Base-by-base conservation (phyloP, 2,329 filamentous ascomycete species). In the Pseudogymnoascus sp. region DNA sequence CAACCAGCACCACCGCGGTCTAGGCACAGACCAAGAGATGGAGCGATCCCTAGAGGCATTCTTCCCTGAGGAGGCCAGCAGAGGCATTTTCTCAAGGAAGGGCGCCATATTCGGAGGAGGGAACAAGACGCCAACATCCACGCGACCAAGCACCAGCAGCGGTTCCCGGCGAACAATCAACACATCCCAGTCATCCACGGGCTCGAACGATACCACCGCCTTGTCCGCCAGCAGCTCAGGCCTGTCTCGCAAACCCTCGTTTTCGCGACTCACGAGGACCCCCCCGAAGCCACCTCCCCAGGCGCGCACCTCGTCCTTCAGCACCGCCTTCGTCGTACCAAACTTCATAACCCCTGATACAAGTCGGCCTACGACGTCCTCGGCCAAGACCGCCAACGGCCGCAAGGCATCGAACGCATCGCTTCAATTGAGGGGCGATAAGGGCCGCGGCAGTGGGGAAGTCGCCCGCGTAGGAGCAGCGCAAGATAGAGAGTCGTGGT, bases 171-270 rank as follows among this genome's bases (percentile, higher is more conserved):
- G 48, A 61, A 61, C 39, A 60, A 27, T 36, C 58, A 40, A 42
- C 62, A 27, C 61, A 63, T 15, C 63, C 64, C 40, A 67, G 62
- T 63, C 67, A 71, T 35, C 65, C 64, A 52, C 35, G 52, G 25
- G 39, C 42, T 31, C 61, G 13, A 35, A 15, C 13, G 62, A 63
- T 9, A 63, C 61, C 36, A 62, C 62, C 45, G 61, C 64, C 5
- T 61, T 61, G 33, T 64, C 59, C 9, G 64, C 72, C 77, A 81
- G 71, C 79, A 80, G 67, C 77, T 80, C 74, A 79, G 80, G 67
- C 71, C 81, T 83, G 69, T 75, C 77, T 62, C 82, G 81, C 67
- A 83, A 82, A 69, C 65, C 80, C 7, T 83, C 82, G 45, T 77
- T 83, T 64, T 78, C 77, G 13, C 74, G 76, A 10, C 72, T 74